Base-by-base conservation (phyloP, 305 asterid species). In the Stenogyne calaminthoides region DNA sequence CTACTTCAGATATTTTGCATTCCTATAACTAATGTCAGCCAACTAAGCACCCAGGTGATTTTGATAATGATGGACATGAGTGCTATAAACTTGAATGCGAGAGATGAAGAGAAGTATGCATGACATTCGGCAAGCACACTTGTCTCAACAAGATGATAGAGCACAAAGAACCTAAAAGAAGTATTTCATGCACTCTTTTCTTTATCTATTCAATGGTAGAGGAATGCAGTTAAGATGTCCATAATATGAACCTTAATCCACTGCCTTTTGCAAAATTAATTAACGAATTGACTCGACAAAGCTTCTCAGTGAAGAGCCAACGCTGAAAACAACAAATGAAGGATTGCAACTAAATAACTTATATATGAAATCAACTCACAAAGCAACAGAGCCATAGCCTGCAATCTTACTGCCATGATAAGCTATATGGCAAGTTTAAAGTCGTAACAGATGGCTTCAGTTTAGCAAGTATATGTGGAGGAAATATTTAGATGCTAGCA, bases 1-100 rank as follows among this genome's bases (percentile, higher is more conserved):
- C 42, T 25, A 19, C 71, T 57, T 29, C 59, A 73, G 68, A 57
- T 69, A 51, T 52, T 76, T 56, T 25, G 46, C 51, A 20, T 49
- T 40, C 20, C 6, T 47, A 36, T 57, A 18, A 64, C 15, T 44
- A 15, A 55, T 20, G 29, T 20, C 49, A 39, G 71, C 62, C 67
- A 77, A 55, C 73, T 36, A 67, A 19, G 32, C 20, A n/a, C 39
- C 61, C 52, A 55, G 61, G 56, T 3, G 34, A 19, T 34, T 25
- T 25, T 7, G 69, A 64, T 39, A 52, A 55, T 57, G 60, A 62
- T 25, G 16, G 61, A 59, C 32, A 62, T 18, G 20, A 51, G n/a
- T 7, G 25, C 49, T 29, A 39, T 64, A 19, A 55, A 47, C 16
- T 40, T 60, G 61, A 44, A 46, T 32, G 29, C 32, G 20, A 55